Percentiles rank a stretch among this genome's conserved stretches.
phyloP scores from a whole-genome alignment of 1,139 yeast genomes.

The Arxiozyma slooffiae region DNA sequence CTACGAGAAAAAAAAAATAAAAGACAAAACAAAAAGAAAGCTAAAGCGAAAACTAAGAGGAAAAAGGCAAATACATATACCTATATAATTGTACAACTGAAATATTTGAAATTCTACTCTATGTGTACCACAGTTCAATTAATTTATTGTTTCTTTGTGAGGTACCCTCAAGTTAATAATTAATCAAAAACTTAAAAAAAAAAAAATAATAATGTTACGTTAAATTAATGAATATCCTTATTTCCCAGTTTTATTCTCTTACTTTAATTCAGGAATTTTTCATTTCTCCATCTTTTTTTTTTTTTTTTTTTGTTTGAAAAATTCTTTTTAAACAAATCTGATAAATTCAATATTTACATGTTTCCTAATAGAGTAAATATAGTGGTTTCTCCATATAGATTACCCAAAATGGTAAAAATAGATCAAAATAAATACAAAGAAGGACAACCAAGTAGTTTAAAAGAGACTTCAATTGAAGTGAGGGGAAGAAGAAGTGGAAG shows the following conservation, averaged over 20 bases:
- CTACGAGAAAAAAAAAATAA: not conserved
- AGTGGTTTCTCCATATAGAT: not conserved
- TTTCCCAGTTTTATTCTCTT: not conserved
- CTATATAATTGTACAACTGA: not conserved
- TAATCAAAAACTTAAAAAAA: too few relatives aligned
- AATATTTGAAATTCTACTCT: not conserved
- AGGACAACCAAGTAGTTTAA: not conserved
- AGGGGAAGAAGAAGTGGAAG: too few relatives aligned
- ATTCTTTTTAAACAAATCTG: not conserved
- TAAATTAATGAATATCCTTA: not conserved
- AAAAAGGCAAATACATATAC: not conserved
- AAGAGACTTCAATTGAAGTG: too few relatives aligned
- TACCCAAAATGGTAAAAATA: not conserved
- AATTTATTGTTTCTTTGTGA: too few relatives aligned
- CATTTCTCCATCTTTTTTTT: not conserved
- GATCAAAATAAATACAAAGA: too few relatives aligned
- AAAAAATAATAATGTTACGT: too few relatives aligned
- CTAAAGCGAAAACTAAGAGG: too few relatives aligned
- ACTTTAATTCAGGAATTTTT: not conserved
- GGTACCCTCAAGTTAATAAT: not conserved
- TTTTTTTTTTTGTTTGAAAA: not conserved
- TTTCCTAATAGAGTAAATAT: conserved; percentile 3
- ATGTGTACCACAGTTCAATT: not conserved
- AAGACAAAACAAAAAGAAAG: too few relatives aligned
- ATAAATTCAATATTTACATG: conserved; percentile 4